A percentile compares a stretch with the other conserved stretches of the same genome.
These are phyloP conservation scores for Fraxinus xanthoxyloides DNA, from an alignment of 305 asterid genomes.

Conservation along the genomic window DNA sequence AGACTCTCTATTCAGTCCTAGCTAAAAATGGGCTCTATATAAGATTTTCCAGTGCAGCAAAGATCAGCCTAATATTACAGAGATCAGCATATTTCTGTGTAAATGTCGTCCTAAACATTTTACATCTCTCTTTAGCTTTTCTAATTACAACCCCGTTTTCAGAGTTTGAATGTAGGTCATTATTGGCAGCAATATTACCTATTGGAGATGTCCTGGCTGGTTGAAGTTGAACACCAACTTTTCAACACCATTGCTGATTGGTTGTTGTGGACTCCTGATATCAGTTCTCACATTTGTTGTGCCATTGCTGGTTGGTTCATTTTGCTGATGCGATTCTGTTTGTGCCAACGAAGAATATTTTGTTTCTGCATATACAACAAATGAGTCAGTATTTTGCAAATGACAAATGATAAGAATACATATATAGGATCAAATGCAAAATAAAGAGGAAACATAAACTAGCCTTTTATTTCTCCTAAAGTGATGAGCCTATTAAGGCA, in stretches of 20 bases:
- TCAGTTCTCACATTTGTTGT: slow-evolving; percentile 35
- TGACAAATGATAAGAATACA: background rate
- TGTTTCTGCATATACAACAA: slow-evolving; percentile 46
- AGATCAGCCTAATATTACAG: slow-evolving; percentile 53
- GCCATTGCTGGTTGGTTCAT: slow-evolving; percentile 39
- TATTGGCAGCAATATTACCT: slow-evolving; percentile 36
- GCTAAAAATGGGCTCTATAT: slow-evolving; percentile 31
- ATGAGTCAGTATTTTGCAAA: slow-evolving; percentile 10
- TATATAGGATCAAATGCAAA: slow-evolving; percentile 12
- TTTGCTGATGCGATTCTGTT: slow-evolving; percentile 31
- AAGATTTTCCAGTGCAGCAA: slow-evolving; percentile 38
- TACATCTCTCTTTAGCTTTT: slow-evolving; percentile 40
- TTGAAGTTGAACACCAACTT: slow-evolving; percentile 31
- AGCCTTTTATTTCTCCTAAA: slow-evolving; percentile 85
- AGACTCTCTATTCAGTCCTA: slow-evolving; percentile 12
- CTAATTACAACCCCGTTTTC: slow-evolving; percentile 63
- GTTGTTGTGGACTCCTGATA: slow-evolving; percentile 35
- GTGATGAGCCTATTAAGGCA: slow-evolving; percentile 91
- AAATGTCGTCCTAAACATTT: slow-evolving; percentile 26
- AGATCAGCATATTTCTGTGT: slow-evolving; percentile 32
- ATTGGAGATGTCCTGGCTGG: slow-evolving; percentile 35
- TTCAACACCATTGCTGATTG: slow-evolving; percentile 49
- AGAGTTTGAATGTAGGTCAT: slow-evolving; percentile 25
- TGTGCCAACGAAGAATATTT: slow-evolving; percentile 62
- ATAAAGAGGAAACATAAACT: slow-evolving; percentile 30